Evolutionary conservation across 768 basidiomycete species (phyloP), one percentile per base, ranked within the genome.

Genomic region (Crucibulum laeve): DNA sequence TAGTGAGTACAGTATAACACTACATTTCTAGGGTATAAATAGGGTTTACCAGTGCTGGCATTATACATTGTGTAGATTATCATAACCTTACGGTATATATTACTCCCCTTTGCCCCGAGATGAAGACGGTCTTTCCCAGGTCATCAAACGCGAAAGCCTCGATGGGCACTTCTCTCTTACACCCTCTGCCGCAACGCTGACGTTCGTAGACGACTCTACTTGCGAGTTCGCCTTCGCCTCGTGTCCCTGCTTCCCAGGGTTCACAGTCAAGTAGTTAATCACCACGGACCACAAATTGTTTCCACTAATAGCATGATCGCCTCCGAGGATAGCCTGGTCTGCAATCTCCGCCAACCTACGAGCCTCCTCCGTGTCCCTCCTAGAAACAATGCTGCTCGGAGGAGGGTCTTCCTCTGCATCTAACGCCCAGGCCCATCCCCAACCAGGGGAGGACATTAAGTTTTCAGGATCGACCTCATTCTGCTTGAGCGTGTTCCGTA

Each of bases 301-400:
- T 32, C 68, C 81, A 51, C 76, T 87, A 51, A 85, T 58, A 7
- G 69, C 54, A 41, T 64, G 68, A 45, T 83, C 80, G 4, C 76
- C 76, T 53, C 79, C 79, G 14, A 81, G 51, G 33, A 82, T 67
- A 13, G 76, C 70, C 58, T 77, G 72, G 56, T 91, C 89, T 4
- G 89, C 90, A 25, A 89, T 73, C 40, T 73, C 76, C 19, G 86
- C 87, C 30, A 92, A 66, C 53, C 75, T 68, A 19, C 81, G 69
- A 7, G 89, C 90, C 64, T 92, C 89, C 28, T 71, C 69, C 4
- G 91, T 94, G 54, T 98, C 94, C 42, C 92, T 66, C 44, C 93
- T 70, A n/a, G 88, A 82, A 24, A 89, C 88, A 52, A 97, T 91
- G 42, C 91, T 93, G 53, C 86, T 89, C 2, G 94, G 88, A 3